Evolutionary conservation across 257 asterid genomes (phyloP).

Genomic region (Plantago ovata): DNA sequence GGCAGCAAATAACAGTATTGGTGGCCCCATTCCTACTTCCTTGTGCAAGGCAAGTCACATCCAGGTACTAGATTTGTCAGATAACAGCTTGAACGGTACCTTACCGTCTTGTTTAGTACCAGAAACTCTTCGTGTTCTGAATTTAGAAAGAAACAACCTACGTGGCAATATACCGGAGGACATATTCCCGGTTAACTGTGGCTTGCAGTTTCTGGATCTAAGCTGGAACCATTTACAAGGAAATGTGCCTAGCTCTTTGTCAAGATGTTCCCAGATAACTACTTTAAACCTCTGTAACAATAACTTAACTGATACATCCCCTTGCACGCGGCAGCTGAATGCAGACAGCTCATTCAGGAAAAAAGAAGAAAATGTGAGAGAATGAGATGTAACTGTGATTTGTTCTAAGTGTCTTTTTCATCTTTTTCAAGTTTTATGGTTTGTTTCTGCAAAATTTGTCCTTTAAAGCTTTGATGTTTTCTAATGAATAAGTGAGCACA

Average conservation of each 20-base stretch:
- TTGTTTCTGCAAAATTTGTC: too few relatives aligned
- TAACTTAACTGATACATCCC: constrained; percentile 32
- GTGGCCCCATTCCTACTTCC: constrained; percentile 47
- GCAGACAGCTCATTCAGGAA: neutral
- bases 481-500: too few relatives aligned
- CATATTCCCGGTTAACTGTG: constrained; percentile 26
- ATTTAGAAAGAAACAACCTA: constrained; percentile 40
- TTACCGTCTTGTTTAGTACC: constrained; percentile 41
- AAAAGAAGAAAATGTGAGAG: too few relatives aligned
- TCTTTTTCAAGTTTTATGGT: too few relatives aligned
- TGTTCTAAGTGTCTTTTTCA: too few relatives aligned
- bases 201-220: constrained; percentile 41
- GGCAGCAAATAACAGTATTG: constrained; percentile 37
- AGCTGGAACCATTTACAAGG: constrained; percentile 37
- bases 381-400: too few relatives aligned
- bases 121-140: constrained; percentile 26
- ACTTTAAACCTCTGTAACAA: constrained; percentile 43
- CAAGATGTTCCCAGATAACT: constrained; percentile 32
- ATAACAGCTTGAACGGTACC: constrained; percentile 34
- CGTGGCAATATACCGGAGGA: constrained; percentile 35
- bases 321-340: constrained; percentile 26
- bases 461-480: too few relatives aligned
- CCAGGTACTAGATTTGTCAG: constrained; percentile 46
- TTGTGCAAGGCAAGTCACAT: constrained; percentile 41
- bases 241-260: constrained; percentile 37